A percentile compares a stretch with the other conserved stretches of the same genome.
These are phyloP conservation scores for Eudorina sp. DNA, from an alignment of 139 green algal genomes.

Conservation along the genomic window DNA sequence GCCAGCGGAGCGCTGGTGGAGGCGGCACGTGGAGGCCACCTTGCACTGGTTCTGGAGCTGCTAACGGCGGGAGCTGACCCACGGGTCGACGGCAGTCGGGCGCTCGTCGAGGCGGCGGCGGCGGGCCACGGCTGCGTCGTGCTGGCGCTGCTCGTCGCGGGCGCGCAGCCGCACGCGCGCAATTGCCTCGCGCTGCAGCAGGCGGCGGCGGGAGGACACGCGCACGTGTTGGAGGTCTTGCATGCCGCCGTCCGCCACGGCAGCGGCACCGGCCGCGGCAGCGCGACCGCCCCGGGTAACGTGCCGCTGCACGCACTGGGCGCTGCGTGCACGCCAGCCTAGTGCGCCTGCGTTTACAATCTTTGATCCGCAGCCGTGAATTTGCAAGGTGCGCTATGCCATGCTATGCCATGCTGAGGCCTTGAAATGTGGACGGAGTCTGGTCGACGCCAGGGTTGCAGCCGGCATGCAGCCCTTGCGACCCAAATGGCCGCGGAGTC, in stretches of 20 bases:
- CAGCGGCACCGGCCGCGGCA: not conserved
- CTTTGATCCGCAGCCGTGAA: no score
- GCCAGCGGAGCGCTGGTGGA: constrained; percentile 22
- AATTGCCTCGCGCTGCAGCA: not conserved
- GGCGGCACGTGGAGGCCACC: constrained; percentile 15
- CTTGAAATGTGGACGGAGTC: no score
- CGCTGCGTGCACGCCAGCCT: not conserved
- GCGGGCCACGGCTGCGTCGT: not conserved
- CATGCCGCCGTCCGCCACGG: not conserved
- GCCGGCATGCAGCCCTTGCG: no score
- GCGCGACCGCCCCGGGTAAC: not conserved
- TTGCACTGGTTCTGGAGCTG: constrained; percentile 32
- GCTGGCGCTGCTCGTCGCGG: constrained; percentile 32
- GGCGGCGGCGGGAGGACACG: not conserved
- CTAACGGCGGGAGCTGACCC: constrained; percentile 21
- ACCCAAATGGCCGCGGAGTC: no score
- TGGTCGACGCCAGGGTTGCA: no score
- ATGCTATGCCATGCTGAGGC: no score
- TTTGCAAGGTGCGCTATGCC: no score
- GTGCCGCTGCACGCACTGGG: not conserved
- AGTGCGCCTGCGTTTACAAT: no score
- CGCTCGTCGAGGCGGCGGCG: constrained; percentile 23
- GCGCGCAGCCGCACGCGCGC: not conserved
- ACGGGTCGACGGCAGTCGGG: constrained; percentile 3
- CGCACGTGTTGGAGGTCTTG: not conserved